Base-by-base conservation (phyloP, 352 stramenopile species). In the Globisporangium parvum region DNA sequence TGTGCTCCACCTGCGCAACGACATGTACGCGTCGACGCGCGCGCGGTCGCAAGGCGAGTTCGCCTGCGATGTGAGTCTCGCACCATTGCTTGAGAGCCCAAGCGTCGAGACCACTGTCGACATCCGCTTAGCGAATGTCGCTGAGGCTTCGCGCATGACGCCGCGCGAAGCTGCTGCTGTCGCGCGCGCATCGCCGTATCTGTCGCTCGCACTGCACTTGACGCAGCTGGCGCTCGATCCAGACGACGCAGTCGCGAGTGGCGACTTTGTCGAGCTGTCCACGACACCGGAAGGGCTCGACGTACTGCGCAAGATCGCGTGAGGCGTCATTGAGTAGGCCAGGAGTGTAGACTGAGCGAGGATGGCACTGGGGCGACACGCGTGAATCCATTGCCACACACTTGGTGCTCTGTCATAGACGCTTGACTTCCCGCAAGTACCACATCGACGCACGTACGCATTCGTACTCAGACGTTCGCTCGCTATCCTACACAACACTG, bases 1-100 rank as follows among this genome's bases (percentile, higher is more conserved):
- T 9, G 40, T 49, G 8, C 57, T 89, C 21, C 57, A 82, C 15
- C 60, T 89, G 17, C 66, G 79, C n/a, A 89, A 89, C 41, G 79
- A 89, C 52, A 76, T 89, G 60, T 89, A 87, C 59, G 69, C 76
- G 23, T 89, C 79, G 10, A 89, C 79, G 0, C 65, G 79, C 21
- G 70, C 58, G 11, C 63, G 62, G 35, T 64, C 65, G 0, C 60
- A 72, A 33, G 63, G 66, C 2, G 77, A 90, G 49, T 88, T 83
- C 56, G 71, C 65, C 28, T 71, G 71, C n/a, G 47, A 66, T 5
- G 47, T 88, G 6, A 66, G 67, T 2, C 40, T 90, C 0, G 62
- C 65, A 2, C 60, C 61, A 10, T 47, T 88, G 10, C 62, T 78
- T 6, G 55, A 69, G 21, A 64, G 45, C 14, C 65, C 56, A 15